Evolutionary conservation across 257 asterid species (phyloP).

Genomic region (Rehmannia glutinosa): DNA sequence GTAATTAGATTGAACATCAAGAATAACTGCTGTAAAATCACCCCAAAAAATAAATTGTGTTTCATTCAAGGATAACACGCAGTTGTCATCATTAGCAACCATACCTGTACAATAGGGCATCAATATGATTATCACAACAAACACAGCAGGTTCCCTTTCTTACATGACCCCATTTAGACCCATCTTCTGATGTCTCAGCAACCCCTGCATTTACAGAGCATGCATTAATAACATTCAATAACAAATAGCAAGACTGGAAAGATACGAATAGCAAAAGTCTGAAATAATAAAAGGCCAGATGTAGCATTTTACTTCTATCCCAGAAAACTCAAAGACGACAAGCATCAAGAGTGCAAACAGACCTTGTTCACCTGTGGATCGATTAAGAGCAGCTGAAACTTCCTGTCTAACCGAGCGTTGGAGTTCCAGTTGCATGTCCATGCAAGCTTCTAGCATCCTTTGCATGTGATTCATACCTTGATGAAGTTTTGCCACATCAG

Average conservation of each 20-base stretch:
- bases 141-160: constrained; percentile 97
- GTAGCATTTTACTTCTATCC: background rate
- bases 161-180: constrained; percentile 82
- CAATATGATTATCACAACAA: constrained; percentile 90
- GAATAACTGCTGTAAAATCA: no score
- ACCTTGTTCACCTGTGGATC: constrained; percentile 87
- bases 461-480: constrained; percentile 99
- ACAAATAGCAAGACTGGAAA: no score
- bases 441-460: constrained; percentile 97
- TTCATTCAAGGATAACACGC: background rate
- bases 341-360: constrained; percentile 5
- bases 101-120: constrained; percentile 90
- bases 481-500: constrained; percentile 88
- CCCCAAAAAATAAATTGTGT: no score
- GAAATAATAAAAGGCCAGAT: background rate
- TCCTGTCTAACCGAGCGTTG: constrained; percentile 97
- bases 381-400: constrained; percentile 95
- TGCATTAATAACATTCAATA: no score
- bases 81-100: background rate
- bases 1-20: no score
- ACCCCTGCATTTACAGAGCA: constrained; percentile 45
- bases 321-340: background rate
- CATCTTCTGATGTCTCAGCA: constrained; percentile 72
- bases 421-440: constrained; percentile 99
- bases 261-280: background rate